A percentile compares a stretch with the other conserved stretches of the same genome.
phyloP scores from a whole-genome alignment of 1,284 basidiomycete genomes.

The Filobasidium uniguttulatum region DNA sequence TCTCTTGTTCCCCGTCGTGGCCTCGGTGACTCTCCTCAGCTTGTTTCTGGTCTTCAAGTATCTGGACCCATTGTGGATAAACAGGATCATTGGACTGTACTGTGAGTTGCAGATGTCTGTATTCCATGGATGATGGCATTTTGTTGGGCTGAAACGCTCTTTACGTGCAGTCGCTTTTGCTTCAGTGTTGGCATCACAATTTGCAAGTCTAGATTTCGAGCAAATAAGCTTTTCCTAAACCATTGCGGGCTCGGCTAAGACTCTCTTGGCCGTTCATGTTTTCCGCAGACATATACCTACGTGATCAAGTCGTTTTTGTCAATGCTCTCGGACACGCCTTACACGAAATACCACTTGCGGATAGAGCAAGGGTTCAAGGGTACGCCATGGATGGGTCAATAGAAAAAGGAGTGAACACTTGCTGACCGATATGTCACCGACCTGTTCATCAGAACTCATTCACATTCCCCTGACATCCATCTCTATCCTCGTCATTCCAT shows the following conservation, averaged over 20 bases:
- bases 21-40: constrained; percentile 26
- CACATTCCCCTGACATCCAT: constrained; percentile 33
- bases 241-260: no score
- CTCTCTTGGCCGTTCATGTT: not conserved
- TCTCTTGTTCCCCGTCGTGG: constrained; percentile 32
- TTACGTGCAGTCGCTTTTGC: constrained; percentile 24
- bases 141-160: not conserved
- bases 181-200: constrained; percentile 32
- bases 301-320: constrained; percentile 20
- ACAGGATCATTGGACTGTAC: constrained; percentile 47
- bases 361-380: constrained; percentile 30
- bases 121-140: not conserved
- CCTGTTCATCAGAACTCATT: constrained; percentile 25
- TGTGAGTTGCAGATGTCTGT: constrained; percentile 30
- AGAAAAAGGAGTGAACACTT: no score
- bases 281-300: constrained; percentile 23
- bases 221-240: not conserved
- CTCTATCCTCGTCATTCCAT: constrained; percentile 50
- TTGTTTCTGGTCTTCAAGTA: constrained; percentile 42
- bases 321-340: constrained; percentile 7
- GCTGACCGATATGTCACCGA: not conserved
- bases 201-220: constrained; percentile 18
- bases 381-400: constrained; percentile 18
- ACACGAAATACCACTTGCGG: constrained; percentile 29
- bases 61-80: constrained; percentile 64